Evolutionary conservation across 2,329 filamentous ascomycete genomes (phyloP), one percentile per base, ranked within the genome.

Genomic region (Sphaerulina populicola): DNA sequence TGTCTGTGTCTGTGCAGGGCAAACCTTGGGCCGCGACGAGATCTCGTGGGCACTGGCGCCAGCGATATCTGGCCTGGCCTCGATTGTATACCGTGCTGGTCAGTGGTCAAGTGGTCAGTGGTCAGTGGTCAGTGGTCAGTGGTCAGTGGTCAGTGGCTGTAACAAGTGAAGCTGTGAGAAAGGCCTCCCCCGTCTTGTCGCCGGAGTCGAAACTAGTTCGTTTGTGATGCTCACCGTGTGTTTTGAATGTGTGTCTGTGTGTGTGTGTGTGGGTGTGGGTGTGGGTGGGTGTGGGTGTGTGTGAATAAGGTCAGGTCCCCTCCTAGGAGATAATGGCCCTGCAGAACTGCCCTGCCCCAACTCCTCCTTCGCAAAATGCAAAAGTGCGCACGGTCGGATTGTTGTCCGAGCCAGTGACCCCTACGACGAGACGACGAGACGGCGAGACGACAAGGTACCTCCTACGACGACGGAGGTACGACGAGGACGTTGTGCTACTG

Each of bases 171-270:
- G n/a, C n/a, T n/a, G n/a, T n/a, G n/a, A n/a, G 18, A 18, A 18
- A 18, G 1, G 18, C 18, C n/a, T n/a, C n/a, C n/a, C n/a, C n/a
- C n/a, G n/a, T 18, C 18, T 18, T 18, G 2, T 18, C 18, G 18
- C 18, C 30, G 8, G 30, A 33, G 30, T 33, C 30, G 8, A 33
- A 33, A 33, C 8, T 33, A 9, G 30, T 4, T 41, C 37, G 12
- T n/a, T 21, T 15, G 41, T 33, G 21, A 23, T 29, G 23, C 14
- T 37, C 37, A 48, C 40, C 46, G 46, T 37, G 46, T 48, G 46
- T 48, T 35, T 48, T 37, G 41, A 37, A 29, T 40, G 35, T 39
- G 4, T 23, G 9, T 7, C 23, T 47, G 23, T 12, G 15, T 21
- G 18, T 18, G 18, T 18, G 18, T 18, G 18, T 18, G 18, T n/a